These are phyloP conservation scores for Phytophthora rubi DNA, from an alignment of 352 stramenopile genomes.

Conservation along the genomic window DNA sequence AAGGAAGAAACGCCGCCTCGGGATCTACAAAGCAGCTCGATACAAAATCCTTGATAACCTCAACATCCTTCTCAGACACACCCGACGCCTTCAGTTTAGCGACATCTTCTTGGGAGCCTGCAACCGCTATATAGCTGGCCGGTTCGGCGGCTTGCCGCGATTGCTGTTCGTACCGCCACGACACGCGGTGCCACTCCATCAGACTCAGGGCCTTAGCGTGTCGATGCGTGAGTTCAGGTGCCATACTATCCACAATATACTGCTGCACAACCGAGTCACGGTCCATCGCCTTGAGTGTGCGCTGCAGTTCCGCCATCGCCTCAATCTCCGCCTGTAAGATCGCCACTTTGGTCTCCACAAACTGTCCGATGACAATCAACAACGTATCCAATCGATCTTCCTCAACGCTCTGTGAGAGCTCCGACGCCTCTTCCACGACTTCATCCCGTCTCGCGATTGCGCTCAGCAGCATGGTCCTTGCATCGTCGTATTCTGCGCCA, in stretches of 20 bases:
- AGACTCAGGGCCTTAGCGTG: conserved; percentile 80
- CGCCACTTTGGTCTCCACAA: conserved; percentile 84
- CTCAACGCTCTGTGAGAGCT: conserved; percentile 80
- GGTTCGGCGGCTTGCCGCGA: conserved; percentile 49
- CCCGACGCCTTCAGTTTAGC: conserved; percentile 62
- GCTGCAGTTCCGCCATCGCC: conserved; percentile 67
- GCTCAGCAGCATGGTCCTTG: conserved; percentile 53
- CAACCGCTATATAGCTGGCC: conserved; percentile 51
- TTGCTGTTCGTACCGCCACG: conserved; percentile 68
- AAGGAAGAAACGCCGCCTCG: conserved; percentile 51
- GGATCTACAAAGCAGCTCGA: conserved; percentile 79
- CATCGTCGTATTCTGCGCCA: conserved; percentile 68
- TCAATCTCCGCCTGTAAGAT: conserved; percentile 87
- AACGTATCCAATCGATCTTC: conserved; percentile 87
- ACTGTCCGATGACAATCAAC: conserved; percentile 86
- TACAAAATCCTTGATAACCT: conserved; percentile 90
- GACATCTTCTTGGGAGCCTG: conserved; percentile 46
- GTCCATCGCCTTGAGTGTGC: conserved; percentile 76
- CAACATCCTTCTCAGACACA: conserved; percentile 71
- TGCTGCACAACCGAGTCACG: conserved; percentile 87
- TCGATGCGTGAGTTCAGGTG: conserved; percentile 80
- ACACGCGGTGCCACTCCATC: conserved; percentile 78
- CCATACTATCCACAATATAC: conserved; percentile 85
- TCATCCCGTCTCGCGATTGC: conserved; percentile 79
- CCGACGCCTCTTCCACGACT: conserved; percentile 81